These are phyloP conservation scores for Ichthyophonus hoferi DNA, from an alignment of 208 protist species.

Conservation along the genomic window DNA sequence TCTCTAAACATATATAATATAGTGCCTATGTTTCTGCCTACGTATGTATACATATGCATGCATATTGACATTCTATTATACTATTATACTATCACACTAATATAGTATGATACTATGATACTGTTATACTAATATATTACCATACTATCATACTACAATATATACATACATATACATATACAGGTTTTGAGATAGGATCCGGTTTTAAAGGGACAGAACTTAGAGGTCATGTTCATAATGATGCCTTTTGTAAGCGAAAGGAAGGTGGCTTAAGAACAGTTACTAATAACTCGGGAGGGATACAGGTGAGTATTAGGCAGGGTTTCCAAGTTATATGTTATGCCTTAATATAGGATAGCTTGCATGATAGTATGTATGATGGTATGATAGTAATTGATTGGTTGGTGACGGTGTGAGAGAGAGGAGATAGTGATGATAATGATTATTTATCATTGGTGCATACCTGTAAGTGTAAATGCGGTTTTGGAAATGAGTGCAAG, in stretches of 20 bases:
- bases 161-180: conserved; percentile 16
- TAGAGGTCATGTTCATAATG: conserved; percentile 66
- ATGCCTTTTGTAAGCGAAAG: conserved; percentile 54
- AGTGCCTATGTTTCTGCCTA: too few relatives aligned
- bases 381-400: neutral
- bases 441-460: too few relatives aligned
- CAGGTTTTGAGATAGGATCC: conserved; percentile 61
- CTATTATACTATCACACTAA: too few relatives aligned
- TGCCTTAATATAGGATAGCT: too few relatives aligned
- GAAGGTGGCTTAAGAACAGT: conserved; percentile 38
- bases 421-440: too few relatives aligned
- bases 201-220: conserved; percentile 58
- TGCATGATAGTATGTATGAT: conserved; percentile 16
- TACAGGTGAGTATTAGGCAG: conserved; percentile 49
- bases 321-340: too few relatives aligned
- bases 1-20: too few relatives aligned
- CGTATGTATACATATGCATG: neutral
- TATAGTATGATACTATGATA: neutral
- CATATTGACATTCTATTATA: neutral
- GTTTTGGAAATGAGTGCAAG: too few relatives aligned
- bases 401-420: too few relatives aligned
- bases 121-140: too few relatives aligned
- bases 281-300: conserved; percentile 54
- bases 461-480: too few relatives aligned
- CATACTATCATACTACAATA: too few relatives aligned